These are phyloP conservation scores for Escallonia herrerae DNA, from an alignment of 129 eudicot genomes.

Conservation along the genomic window DNA sequence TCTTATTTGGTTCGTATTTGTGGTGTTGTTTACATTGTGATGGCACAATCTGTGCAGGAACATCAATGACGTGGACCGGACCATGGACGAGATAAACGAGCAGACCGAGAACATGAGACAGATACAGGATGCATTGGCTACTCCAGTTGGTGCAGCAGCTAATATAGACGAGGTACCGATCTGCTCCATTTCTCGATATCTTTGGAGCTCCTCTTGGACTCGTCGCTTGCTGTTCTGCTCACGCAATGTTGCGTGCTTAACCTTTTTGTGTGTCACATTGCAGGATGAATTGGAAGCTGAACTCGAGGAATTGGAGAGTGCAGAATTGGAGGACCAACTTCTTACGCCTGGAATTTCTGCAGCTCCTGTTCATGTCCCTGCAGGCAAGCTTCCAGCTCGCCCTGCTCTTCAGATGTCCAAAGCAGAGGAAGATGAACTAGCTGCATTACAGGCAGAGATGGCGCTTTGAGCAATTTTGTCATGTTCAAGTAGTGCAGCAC, in stretches of 20 bases:
- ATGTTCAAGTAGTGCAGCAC: constrained; percentile 1
- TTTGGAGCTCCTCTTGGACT: not conserved
- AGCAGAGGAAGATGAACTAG: constrained; percentile 2
- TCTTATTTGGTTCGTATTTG: not conserved
- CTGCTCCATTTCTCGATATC: not conserved
- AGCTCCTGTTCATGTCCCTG: not conserved
- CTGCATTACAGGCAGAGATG: constrained; percentile 5
- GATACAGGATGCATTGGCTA: constrained; percentile 2
- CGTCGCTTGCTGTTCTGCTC: no score
- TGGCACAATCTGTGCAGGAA: not conserved
- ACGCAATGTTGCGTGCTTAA: no score
- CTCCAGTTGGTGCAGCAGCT: constrained; percentile 1
- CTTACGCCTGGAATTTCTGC: not conserved
- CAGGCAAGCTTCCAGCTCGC: not conserved
- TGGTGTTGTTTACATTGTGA: not conserved
- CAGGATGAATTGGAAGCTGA: constrained; percentile 4
- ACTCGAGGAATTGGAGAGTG: not conserved
- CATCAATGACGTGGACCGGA: not conserved
- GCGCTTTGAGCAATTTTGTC: constrained; percentile 6
- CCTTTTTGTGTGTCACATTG: not conserved
- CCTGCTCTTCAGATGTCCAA: not conserved
- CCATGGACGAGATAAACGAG: not conserved
- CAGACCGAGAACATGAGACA: not conserved
- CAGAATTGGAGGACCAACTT: constrained; percentile 4
- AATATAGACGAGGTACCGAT: not conserved